These are phyloP conservation scores for Roridomyces roridus DNA, from an alignment of 768 basidiomycete species.

Conservation along the genomic window DNA sequence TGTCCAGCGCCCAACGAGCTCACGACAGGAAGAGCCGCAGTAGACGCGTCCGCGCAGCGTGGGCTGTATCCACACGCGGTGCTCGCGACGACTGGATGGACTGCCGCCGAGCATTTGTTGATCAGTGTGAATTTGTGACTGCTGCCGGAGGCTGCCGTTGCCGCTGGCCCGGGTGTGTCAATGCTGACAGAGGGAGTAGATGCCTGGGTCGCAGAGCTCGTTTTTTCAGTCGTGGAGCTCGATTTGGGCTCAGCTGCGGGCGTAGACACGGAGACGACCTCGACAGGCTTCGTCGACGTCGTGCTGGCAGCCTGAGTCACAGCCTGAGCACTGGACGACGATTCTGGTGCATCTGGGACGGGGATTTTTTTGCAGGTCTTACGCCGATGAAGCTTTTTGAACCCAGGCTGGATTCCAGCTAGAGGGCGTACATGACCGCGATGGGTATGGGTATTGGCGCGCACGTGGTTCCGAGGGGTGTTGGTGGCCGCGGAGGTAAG, in stretches of 20 bases:
- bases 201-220: not conserved
- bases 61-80: conserved; percentile 22
- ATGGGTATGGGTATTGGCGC: conserved; percentile 6
- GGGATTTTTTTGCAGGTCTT: conserved; percentile 3
- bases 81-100: conserved; percentile 17
- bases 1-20: conserved; percentile 10
- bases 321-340: not conserved
- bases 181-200: not conserved
- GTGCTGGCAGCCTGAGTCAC: not conserved
- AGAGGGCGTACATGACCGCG: too few relatives aligned
- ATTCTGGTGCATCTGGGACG: not conserved
- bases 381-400: conserved; percentile 8
- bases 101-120: conserved; percentile 19
- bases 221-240: not conserved
- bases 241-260: not conserved
- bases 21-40: conserved; percentile 5
- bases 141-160: conserved; percentile 6
- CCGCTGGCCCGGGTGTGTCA: not conserved
- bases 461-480: not conserved
- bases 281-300: not conserved
- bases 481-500: not conserved
- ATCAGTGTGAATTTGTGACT: conserved; percentile 16
- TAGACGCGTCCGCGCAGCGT: conserved; percentile 16
- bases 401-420: not conserved
- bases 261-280: not conserved